These are phyloP conservation scores for Boletellus deceptivus DNA, from an alignment of 1,284 basidiomycete genomes.

Conservation along the genomic window DNA sequence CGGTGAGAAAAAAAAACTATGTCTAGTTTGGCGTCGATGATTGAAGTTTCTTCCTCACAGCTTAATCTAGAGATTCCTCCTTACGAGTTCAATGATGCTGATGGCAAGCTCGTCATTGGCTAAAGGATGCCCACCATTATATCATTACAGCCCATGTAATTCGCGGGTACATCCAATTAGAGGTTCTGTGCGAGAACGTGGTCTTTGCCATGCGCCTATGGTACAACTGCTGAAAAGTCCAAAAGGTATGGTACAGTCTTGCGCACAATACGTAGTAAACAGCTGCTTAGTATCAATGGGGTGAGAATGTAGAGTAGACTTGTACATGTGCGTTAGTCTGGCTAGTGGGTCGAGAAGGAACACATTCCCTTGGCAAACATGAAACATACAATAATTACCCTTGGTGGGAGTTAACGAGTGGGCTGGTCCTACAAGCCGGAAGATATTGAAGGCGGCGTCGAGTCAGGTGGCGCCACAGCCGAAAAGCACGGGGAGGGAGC, in stretches of 20 bases:
- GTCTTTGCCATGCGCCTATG: neutral
- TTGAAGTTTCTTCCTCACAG: conserved; percentile 37
- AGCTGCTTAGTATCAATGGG: neutral
- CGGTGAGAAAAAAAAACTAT: conserved; percentile 48
- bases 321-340: neutral
- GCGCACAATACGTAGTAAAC: too few relatives aligned
- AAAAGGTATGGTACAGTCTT: too few relatives aligned
- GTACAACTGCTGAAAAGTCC: neutral
- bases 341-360: conserved; percentile 8
- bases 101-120: conserved; percentile 90
- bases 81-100: conserved; percentile 85
- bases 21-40: conserved; percentile 1
- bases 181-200: conserved; percentile 12
- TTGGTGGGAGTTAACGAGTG: conserved; percentile 10
- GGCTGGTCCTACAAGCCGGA: conserved; percentile 27
- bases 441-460: conserved; percentile 7
- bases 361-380: conserved; percentile 18
- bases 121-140: conserved; percentile 39
- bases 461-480: neutral
- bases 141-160: conserved; percentile 22
- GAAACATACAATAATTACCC: conserved; percentile 19
- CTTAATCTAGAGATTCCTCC: conserved; percentile 93
- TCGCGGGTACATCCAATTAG: conserved; percentile 24
- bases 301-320: neutral
- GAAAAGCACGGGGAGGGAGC: conserved; percentile 9